Base-by-base conservation (phyloP, 331 rosid genomes). In the Quercus phellos region DNA sequence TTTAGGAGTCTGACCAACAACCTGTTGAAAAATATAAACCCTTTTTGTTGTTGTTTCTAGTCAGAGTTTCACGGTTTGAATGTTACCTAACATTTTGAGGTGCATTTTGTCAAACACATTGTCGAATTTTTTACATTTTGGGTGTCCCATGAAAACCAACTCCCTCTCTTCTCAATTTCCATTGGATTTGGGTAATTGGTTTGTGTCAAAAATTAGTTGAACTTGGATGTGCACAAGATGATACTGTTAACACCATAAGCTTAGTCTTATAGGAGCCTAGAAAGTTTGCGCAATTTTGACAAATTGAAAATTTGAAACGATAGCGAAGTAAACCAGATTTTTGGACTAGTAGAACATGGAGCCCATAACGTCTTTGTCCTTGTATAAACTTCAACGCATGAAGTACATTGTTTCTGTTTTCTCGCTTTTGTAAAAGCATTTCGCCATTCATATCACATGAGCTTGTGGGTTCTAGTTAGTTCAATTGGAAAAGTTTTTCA, bases 1-100 rank as follows among this genome's bases (percentile, higher is more conserved):
- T 68, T 10, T 12, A 46, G 53, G 29, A 83, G 79, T 7, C 61
- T 73, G 32, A 74, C 66, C 76, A 73, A 73, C 76, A 30, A 73
- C 67, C 53, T 4, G 10, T 12, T 51, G 43, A 71, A 72, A 72
- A 32, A 29, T 4, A 13, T 1, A 3, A 72, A 26, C 6, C 56
- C 3, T 51, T 51, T 18, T 2, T 51, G 29, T 9, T 8, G 35
- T 51, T 16, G 46, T 34, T 51, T 12, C 14, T 71, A 30, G 17
- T 51, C 61, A 3, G 32, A 26, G 10, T 43, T 12, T 6, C 22
- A 46, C 30, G 11, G 9, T 51, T 71, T 29, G n/a, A 27, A 32
- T 32, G 26, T 32, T 3, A 32, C 71, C 71, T 17, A 32, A 66
- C 51, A 18, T 35, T 34, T 5, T 59, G 3, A 1, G 71, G 51